Evolutionary conservation across 2,329 filamentous ascomycete genomes (phyloP).

Genomic region (Pestalotiopsis sp.): DNA sequence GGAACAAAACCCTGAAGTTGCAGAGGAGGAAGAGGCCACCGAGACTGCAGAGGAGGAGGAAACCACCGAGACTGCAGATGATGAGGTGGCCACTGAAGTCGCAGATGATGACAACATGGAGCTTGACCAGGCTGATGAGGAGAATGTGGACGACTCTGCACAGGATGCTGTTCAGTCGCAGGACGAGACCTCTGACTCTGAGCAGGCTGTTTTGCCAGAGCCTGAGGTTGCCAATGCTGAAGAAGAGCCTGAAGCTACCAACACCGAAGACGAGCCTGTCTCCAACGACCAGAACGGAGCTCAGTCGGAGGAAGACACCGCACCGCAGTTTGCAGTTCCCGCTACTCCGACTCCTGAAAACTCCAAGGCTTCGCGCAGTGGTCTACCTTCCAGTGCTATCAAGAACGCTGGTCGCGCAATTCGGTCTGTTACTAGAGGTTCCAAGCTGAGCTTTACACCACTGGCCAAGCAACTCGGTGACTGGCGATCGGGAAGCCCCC

Average conservation of each 20-base stretch:
- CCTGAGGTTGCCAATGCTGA: conserved; percentile 54
- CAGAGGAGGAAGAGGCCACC: background rate
- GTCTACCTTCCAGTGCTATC: conserved; percentile 26
- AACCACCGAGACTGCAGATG: background rate
- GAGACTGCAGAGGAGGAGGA: background rate
- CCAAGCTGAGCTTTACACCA: conserved; percentile 62
- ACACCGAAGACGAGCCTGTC: conserved; percentile 58
- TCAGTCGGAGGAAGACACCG: conserved; percentile 26
- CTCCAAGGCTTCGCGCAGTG: conserved; percentile 23
- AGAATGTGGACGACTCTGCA: conserved; percentile 29
- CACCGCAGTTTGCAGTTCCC: conserved; percentile 34
- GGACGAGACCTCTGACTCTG: conserved; percentile 43
- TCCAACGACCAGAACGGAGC: conserved; percentile 29
- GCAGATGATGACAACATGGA: background rate
- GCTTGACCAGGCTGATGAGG: conserved; percentile 7
- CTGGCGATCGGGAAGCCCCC: conserved; percentile 65
- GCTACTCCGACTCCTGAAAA: conserved; percentile 44
- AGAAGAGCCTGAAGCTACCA: conserved; percentile 52
- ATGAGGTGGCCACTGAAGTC: background rate
- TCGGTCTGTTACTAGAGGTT: conserved; percentile 30
- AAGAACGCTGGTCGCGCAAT: conserved; percentile 31
- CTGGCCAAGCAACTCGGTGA: conserved; percentile 62
- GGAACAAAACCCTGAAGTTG: background rate
- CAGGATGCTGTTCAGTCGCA: conserved; percentile 29
- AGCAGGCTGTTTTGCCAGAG: conserved; percentile 49